Percentiles rank a stretch among this genome's conserved stretches.
Conservation (phyloP, 129 eudicot genomes). For the Ambrosia trifida region DNA sequence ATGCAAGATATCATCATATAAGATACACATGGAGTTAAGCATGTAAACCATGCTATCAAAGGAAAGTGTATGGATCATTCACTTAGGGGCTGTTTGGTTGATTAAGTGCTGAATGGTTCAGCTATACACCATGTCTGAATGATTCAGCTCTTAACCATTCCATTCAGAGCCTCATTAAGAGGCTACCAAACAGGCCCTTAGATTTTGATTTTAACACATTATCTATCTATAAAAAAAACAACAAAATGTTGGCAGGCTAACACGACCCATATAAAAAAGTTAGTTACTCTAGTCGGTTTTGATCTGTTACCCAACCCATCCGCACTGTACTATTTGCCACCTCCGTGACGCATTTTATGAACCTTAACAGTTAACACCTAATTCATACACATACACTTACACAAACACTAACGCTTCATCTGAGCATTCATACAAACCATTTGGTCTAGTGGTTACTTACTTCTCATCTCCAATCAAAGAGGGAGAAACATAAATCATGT, state of each 20-base stretch:
- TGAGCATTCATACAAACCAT: not conserved
- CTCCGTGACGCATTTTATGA: not conserved
- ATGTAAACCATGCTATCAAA: not conserved
- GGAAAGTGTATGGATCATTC: not conserved
- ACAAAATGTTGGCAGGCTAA: not conserved
- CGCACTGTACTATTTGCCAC: not conserved
- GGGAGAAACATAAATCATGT: constrained; percentile 3
- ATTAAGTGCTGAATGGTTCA: too few species aligned
- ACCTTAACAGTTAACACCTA: not conserved
- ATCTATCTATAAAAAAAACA: not conserved
- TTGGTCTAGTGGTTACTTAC: not conserved
- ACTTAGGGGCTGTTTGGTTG: too few species aligned
- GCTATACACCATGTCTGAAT: too few species aligned
- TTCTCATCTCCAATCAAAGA: constrained; percentile 4
- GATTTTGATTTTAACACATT: not conserved
- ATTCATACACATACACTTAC: not conserved
- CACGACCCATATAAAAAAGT: not conserved
- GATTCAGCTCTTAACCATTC: too few species aligned
- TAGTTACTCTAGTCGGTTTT: not conserved
- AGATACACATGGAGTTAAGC: not conserved
- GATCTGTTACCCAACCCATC: not conserved
- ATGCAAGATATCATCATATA: not conserved
- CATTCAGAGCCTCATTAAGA: too few species aligned
- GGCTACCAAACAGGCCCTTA: too few species aligned
- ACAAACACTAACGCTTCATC: constrained; percentile 12